Conservation (phyloP, 495 filamentous ascomycete genomes). For the Trichoderma orchidacearum region DNA sequence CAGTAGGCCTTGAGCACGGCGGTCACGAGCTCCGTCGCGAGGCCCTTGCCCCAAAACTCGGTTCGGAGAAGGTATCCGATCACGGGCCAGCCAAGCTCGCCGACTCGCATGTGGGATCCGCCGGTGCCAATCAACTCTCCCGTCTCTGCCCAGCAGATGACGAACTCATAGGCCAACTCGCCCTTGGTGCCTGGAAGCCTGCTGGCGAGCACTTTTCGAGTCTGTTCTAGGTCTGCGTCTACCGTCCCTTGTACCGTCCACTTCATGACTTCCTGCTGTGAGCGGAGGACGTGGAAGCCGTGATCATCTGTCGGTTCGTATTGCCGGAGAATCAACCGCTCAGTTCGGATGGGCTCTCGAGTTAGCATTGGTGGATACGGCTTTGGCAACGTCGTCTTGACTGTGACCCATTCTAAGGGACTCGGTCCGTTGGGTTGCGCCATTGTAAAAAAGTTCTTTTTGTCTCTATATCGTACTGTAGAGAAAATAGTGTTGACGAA, state of each 20-base stretch:
- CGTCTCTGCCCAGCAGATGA: conserved; percentile 20
- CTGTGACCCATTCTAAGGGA: conserved; percentile 6
- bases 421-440: background rate
- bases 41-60: conserved; percentile 30
- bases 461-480: background rate
- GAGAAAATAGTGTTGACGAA: no score
- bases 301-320: conserved; percentile 21
- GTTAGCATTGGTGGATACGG: conserved; percentile 15
- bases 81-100: conserved; percentile 27
- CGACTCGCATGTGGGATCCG: conserved; percentile 12
- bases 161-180: conserved; percentile 19
- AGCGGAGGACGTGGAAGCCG: conserved; percentile 24
- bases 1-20: conserved; percentile 24
- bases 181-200: conserved; percentile 14
- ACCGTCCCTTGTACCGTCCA: conserved; percentile 22
- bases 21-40: conserved; percentile 30
- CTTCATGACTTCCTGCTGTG: conserved; percentile 36
- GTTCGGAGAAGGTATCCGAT: conserved; percentile 32
- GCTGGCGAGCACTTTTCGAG: conserved; percentile 13
- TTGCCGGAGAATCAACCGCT: conserved; percentile 30
- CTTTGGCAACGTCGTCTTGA: conserved; percentile 22
- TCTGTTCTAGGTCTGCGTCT: conserved; percentile 21
- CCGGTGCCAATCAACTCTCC: conserved; percentile 27
- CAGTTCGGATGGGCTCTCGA: conserved; percentile 19
- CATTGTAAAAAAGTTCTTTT: background rate